Conservation (phyloP, 352 stramenopile genomes). For the Elongisporangium senticosum region DNA sequence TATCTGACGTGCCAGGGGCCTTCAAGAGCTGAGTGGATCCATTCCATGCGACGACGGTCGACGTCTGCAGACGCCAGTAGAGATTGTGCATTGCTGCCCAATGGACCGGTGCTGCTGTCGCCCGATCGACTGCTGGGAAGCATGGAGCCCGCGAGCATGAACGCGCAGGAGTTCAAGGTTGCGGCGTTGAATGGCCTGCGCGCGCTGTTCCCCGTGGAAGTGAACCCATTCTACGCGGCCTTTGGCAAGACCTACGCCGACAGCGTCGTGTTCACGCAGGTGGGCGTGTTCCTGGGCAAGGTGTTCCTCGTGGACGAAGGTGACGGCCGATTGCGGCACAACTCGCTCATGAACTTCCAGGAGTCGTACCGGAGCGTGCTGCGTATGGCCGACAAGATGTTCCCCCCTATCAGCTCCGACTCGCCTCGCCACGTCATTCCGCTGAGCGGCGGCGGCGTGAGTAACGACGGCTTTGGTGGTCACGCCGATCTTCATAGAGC, state of each 20-base stretch:
- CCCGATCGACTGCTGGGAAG: conserved; percentile 51
- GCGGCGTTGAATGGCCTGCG: conserved; percentile 55
- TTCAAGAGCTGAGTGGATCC: conserved; percentile 47
- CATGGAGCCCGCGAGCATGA: conserved; percentile 31
- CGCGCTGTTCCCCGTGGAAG: conserved; percentile 60
- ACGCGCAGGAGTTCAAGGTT: conserved; percentile 62
- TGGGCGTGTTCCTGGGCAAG: conserved; percentile 73
- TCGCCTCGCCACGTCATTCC: neutral
- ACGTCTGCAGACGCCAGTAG: conserved; percentile 1
- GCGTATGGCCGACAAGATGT: conserved; percentile 64
- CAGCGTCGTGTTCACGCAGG: conserved; percentile 53
- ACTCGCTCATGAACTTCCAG: conserved; percentile 52
- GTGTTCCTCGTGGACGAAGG: conserved; percentile 62
- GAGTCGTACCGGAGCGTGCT: conserved; percentile 66
- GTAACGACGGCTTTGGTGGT: neutral
- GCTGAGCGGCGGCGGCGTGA: neutral
- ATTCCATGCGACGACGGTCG: conserved; percentile 23
- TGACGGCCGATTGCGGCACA: conserved; percentile 50
- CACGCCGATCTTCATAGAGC: neutral
- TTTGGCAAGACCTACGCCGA: conserved; percentile 65
- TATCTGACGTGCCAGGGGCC: conserved; percentile 74
- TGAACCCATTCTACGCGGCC: conserved; percentile 81
- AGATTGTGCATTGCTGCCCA: conserved; percentile 27
- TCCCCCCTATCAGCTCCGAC: conserved; percentile 37
- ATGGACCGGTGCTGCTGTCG: conserved; percentile 65